Evolutionary conservation across 495 filamentous ascomycete genomes (phyloP).

Genomic region (Talaromyces nanjingensis): DNA sequence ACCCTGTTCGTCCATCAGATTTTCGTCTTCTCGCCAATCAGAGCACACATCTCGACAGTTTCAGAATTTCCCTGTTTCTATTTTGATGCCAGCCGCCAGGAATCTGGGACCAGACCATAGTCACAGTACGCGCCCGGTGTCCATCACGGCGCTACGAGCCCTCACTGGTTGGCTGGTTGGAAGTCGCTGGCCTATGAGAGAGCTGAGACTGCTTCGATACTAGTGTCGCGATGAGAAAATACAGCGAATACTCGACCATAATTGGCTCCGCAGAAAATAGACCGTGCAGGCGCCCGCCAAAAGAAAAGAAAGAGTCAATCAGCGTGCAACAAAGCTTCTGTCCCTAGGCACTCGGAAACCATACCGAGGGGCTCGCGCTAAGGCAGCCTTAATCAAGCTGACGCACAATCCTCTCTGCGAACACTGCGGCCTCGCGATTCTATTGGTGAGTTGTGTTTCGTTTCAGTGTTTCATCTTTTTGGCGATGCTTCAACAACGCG

Average conservation of each 20-base stretch:
- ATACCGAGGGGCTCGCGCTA: slow-evolving; percentile 5
- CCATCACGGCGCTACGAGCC: slow-evolving; percentile 18
- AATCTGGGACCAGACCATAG: neutral
- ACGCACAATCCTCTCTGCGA: slow-evolving; percentile 2
- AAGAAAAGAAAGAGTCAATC: slow-evolving; percentile 4
- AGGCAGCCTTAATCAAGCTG: neutral
- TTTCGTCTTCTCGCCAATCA: neutral
- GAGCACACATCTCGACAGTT: slow-evolving; percentile 7
- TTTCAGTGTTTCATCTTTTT: slow-evolving; percentile 5
- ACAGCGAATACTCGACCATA: neutral
- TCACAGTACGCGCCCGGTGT: slow-evolving; percentile 26
- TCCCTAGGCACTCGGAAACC: slow-evolving; percentile 3
- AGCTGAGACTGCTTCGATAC: neutral
- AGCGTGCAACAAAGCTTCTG: neutral
- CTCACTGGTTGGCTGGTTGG: slow-evolving; percentile 15
- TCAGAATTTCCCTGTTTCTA: slow-evolving; percentile 10
- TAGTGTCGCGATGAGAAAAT: neutral
- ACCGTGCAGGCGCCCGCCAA: neutral
- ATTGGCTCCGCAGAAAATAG: neutral
- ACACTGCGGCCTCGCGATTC: neutral
- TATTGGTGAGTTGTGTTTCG: slow-evolving; percentile 2
- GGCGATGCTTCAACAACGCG: neutral
- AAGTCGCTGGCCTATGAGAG: slow-evolving; percentile 1
- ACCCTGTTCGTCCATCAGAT: neutral
- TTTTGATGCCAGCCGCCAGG: slow-evolving; percentile 6